Evolutionary conservation across 371 early-diverging fungal species (phyloP).

Genomic region (Syncephalastrum contaminatum): DNA sequence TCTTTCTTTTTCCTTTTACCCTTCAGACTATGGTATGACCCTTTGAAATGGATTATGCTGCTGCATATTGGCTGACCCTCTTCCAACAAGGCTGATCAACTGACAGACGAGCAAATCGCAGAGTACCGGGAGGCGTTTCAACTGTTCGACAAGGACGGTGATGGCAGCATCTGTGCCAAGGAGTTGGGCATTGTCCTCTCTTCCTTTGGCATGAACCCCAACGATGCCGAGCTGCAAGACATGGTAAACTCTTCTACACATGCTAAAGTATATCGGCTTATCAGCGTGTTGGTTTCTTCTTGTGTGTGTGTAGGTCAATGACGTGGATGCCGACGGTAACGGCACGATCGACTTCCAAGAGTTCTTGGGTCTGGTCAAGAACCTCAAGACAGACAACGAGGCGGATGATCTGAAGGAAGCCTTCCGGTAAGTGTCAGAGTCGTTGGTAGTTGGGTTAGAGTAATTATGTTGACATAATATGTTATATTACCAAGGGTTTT

Average conservation of each 20-base stretch:
- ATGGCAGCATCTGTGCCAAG: slow-evolving; percentile 41
- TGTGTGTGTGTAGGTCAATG: slow-evolving; percentile 58
- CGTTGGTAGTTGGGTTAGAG: slow-evolving; percentile 64
- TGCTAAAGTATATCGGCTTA: background rate
- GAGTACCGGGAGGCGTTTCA: slow-evolving; percentile 49
- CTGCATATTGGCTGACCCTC: background rate
- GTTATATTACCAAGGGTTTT: slow-evolving; percentile 68
- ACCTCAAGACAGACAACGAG: slow-evolving; percentile 37
- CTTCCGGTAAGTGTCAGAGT: slow-evolving; percentile 31
- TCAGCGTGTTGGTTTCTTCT: background rate
- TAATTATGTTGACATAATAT: slow-evolving; percentile 79
- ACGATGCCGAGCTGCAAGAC: slow-evolving; percentile 75
- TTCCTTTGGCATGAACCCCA: slow-evolving; percentile 66
- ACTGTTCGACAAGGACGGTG: slow-evolving; percentile 49
- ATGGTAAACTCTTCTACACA: slow-evolving; percentile 38
- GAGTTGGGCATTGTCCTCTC: slow-evolving; percentile 44
- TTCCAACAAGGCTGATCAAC: slow-evolving; percentile 43
- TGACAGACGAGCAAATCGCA: slow-evolving; percentile 45
- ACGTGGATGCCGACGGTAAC: slow-evolving; percentile 92
- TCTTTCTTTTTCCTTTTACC: slow-evolving; percentile 5
- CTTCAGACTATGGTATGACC: background rate
- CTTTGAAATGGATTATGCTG: background rate
- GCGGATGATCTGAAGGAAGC: slow-evolving; percentile 41
- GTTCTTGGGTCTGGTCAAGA: slow-evolving; percentile 87
- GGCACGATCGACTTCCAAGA: slow-evolving; percentile 92